A percentile compares a stretch with the other conserved stretches of the same genome.
These are phyloP conservation scores for Myriosclerotinia duriaeana DNA, from an alignment of 2,329 filamentous ascomycete species.

Conservation along the genomic window DNA sequence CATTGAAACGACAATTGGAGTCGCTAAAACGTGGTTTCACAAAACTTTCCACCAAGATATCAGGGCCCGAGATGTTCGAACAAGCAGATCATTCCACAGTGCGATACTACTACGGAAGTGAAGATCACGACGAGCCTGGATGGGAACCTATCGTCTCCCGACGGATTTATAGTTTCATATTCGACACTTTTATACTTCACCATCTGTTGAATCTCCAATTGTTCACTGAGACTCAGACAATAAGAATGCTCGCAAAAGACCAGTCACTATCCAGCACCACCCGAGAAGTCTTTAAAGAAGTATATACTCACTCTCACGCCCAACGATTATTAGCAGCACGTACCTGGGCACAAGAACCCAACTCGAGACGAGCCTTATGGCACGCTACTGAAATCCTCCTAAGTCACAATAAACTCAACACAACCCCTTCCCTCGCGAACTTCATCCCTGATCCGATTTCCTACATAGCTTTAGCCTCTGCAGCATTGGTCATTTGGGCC, in stretches of 20 bases:
- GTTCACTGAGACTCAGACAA: constrained; percentile 41
- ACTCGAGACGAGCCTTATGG: constrained; percentile 41
- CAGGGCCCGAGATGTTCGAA: constrained; percentile 23
- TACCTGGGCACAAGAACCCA: constrained; percentile 39
- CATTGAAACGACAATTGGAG: constrained; percentile 30
- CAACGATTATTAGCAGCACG: constrained; percentile 32
- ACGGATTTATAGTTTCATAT: constrained; percentile 40
- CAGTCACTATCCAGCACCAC: neutral
- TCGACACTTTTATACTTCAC: constrained; percentile 43
- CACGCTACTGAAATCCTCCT: constrained; percentile 42
- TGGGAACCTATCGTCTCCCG: constrained; percentile 28
- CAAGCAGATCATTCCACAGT: constrained; percentile 25
- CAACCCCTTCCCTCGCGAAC: constrained; percentile 11
- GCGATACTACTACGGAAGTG: constrained; percentile 34
- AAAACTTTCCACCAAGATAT: constrained; percentile 26
- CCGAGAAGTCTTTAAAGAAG: constrained; percentile 8
- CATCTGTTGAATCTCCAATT: constrained; percentile 44
- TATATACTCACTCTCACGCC: constrained; percentile 26
- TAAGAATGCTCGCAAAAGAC: constrained; percentile 39
- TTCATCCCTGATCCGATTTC: constrained; percentile 41
- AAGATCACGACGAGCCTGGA: constrained; percentile 29
- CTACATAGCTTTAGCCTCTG: constrained; percentile 41
- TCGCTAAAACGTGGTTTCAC: constrained; percentile 28
- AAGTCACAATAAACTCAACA: constrained; percentile 26
- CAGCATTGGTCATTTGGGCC: constrained; percentile 43